Evolutionary conservation across 2,329 filamentous ascomycete genomes (phyloP), one percentile per base, ranked within the genome.

Genomic region (Talaromyces sp.): DNA sequence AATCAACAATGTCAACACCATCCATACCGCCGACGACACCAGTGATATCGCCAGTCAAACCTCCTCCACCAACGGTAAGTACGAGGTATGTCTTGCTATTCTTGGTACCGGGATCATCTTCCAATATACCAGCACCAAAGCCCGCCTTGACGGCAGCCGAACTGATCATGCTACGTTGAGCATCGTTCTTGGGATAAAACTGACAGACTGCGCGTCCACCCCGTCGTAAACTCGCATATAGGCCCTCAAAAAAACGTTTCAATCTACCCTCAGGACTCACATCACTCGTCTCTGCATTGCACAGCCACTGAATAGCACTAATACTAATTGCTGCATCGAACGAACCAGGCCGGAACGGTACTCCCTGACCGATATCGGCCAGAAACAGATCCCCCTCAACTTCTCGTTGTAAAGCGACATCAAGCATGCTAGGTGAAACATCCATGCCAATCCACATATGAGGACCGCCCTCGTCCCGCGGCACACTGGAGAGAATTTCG

Each of bases 401-500:
- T 66, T 97, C 94, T 54, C 94, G 84, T 77, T 97, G 92, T 0
- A 99, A 84, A 1, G 95, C 95, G 52, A 97, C 87, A 69, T 95
- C 93, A n/a, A 99, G 84, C 95, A 99, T 99, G n/a, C 90, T 92
- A 0, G 92, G 89, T 4, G 90, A 92, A 27, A 99, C 89, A 75
- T 99, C 95, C 90, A 98, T 94, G 66, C 95, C 95, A n/a, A 98
- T 84, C 95, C 95, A 99, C 1, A 89, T 89, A 80, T 99, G 95
- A 3, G 93, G 92, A 0, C 93, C 93, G 63, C 91, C 91, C 66
- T 92, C 88, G 11, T 89, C 85, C 1, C 86, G 83, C 0, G 84
- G 78, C 0, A 90, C 81, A n/a, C 87, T 83, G 13, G 92, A 93
- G 54, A 99, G 86, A 66, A 98, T 97, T 77, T 97, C 93, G 75